These are phyloP conservation scores for Bertia moriformis DNA, from an alignment of 2,329 filamentous ascomycete genomes.

Conservation along the genomic window DNA sequence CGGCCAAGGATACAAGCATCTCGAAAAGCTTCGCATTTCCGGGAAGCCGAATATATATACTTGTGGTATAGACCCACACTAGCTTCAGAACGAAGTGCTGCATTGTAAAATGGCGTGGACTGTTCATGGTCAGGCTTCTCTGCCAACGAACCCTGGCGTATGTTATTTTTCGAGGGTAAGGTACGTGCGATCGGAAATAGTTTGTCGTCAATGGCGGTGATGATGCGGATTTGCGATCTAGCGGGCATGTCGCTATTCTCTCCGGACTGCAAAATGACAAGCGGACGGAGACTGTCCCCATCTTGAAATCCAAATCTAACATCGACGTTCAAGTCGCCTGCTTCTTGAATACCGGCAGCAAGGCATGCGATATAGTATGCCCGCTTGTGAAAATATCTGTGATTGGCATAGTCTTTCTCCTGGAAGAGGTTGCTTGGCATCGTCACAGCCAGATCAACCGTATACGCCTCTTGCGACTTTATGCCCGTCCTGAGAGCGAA, in stretches of 20 bases:
- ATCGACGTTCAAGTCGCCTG: slow-evolving; percentile 32
- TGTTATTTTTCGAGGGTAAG: slow-evolving; percentile 51
- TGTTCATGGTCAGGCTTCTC: slow-evolving; percentile 23
- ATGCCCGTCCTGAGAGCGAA: slow-evolving; percentile 65
- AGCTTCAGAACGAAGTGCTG: slow-evolving; percentile 65
- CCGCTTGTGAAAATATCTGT: slow-evolving; percentile 87
- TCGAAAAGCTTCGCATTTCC: slow-evolving; percentile 56
- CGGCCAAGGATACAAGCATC: slow-evolving; percentile 78
- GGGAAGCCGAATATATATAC: slow-evolving; percentile 54
- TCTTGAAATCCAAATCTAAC: slow-evolving; percentile 52
- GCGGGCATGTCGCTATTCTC: not conserved
- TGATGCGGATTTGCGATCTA: not conserved
- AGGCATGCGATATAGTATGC: slow-evolving; percentile 82
- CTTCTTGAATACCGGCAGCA: slow-evolving; percentile 51
- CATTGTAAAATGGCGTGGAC: slow-evolving; percentile 78
- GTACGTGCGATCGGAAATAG: slow-evolving; percentile 62
- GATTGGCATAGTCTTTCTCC: slow-evolving; percentile 84
- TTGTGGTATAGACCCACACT: slow-evolving; percentile 63
- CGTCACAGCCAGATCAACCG: slow-evolving; percentile 71
- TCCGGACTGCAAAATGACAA: slow-evolving; percentile 31
- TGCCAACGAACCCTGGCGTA: slow-evolving; percentile 38
- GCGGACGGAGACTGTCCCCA: slow-evolving; percentile 64
- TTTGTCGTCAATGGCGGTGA: slow-evolving; percentile 2
- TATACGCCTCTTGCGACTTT: slow-evolving; percentile 40
- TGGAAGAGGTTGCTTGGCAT: slow-evolving; percentile 74